These are phyloP conservation scores for Voacanga thouarsii DNA, from an alignment of 257 asterid genomes.

Conservation along the genomic window DNA sequence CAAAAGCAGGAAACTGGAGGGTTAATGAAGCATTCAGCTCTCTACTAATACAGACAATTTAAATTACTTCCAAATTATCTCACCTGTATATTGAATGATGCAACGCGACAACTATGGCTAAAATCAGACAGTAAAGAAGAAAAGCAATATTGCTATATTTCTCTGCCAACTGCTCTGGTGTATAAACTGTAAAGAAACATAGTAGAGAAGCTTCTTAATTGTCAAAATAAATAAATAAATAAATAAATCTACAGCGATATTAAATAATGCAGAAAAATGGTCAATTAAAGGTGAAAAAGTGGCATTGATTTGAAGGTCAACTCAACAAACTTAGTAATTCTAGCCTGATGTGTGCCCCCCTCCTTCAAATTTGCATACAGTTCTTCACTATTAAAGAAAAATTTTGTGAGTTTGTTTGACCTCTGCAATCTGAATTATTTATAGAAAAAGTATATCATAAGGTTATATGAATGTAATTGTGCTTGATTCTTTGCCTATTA, in stretches of 20 bases:
- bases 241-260: background rate
- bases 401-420: background rate
- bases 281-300: background rate
- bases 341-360: background rate
- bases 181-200: conserved; percentile 55
- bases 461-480: background rate
- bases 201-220: background rate
- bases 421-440: background rate
- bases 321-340: background rate
- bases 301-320: background rate
- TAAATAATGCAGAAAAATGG: background rate
- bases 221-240: conserved; percentile 14
- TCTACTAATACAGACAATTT: conserved; percentile 2
- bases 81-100: conserved; percentile 69
- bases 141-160: conserved; percentile 77
- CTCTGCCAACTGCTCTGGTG: conserved; percentile 92
- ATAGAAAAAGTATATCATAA: background rate
- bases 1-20: background rate
- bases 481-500: background rate
- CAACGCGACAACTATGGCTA: conserved; percentile 60
- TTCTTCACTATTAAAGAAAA: background rate
- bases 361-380: background rate
- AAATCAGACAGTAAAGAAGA: conserved; percentile 76
- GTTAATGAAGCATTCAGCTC: conserved; percentile 15
- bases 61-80: conserved; percentile 18